Conservation (phyloP, 1,284 basidiomycete species). For the Clitocybe nebularis region DNA sequence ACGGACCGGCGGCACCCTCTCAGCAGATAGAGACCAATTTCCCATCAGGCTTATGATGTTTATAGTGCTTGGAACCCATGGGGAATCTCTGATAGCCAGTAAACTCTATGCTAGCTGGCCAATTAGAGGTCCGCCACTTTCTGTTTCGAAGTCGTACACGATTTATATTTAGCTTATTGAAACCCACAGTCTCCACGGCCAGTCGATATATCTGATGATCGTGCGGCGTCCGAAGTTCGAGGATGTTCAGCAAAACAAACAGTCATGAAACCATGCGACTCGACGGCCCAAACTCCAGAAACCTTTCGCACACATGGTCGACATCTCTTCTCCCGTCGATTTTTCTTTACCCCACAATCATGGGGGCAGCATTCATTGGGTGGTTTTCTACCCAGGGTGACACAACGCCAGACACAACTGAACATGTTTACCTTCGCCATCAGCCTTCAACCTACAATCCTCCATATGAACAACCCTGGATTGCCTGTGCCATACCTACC, state of each 20-base stretch:
- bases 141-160: background rate
- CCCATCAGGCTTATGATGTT: background rate
- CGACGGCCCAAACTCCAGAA: background rate
- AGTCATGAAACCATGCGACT: no score
- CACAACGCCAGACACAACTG: background rate
- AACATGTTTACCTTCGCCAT: constrained; percentile 3
- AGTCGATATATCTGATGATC: background rate
- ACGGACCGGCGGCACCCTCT: constrained; percentile 8
- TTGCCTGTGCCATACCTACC: constrained; percentile 7
- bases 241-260: background rate
- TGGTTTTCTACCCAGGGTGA: background rate
- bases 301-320: background rate
- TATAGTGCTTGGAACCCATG: background rate
- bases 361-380: background rate
- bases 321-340: background rate
- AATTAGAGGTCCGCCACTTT: background rate
- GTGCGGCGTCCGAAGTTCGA: background rate
- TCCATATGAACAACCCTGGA: constrained; percentile 7
- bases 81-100: no score
- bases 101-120: no score
- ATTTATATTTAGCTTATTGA: background rate
- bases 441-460: constrained; percentile 1
- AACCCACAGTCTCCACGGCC: background rate
- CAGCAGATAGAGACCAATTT: background rate
- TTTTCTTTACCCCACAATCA: background rate